phyloP scores from a whole-genome alignment of 192 early-diverging fungal genomes.

The Umbelopsis ramanniana region DNA sequence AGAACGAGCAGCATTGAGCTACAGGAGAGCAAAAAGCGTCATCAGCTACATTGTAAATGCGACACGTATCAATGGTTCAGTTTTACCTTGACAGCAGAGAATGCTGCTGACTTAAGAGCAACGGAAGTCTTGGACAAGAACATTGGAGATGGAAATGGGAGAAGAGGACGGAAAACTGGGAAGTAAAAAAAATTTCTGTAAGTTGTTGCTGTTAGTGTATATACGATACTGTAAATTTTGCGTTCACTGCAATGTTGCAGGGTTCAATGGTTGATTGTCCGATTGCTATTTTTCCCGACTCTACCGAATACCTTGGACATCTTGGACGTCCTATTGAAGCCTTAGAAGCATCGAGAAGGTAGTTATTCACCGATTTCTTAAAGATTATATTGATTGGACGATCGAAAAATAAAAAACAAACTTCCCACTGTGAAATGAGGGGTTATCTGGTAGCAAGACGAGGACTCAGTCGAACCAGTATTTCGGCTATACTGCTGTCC shows the following conservation, averaged over 20 bases:
- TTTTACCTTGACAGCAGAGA: conserved; percentile 38
- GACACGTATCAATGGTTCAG: not conserved
- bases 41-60: not conserved
- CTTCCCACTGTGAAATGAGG: too few species aligned
- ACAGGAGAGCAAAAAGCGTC: not conserved
- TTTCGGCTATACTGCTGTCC: too few species aligned
- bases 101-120: conserved; percentile 38
- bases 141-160: conserved; percentile 30
- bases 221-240: conserved; percentile 13
- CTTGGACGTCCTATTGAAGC: not conserved
- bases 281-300: conserved; percentile 8
- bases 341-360: not conserved
- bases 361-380: not conserved
- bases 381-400: not conserved
- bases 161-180: conserved; percentile 22
- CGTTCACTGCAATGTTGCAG: conserved; percentile 8
- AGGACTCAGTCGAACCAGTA: too few species aligned
- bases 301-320: not conserved
- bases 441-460: too few species aligned
- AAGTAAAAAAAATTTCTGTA: conserved; percentile 17
- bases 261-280: conserved; percentile 13
- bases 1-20: conserved; percentile 42
- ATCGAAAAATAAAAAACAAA: too few species aligned
- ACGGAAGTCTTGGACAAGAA: conserved; percentile 43
- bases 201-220: not conserved